Conservation (phyloP, 441 rosid genomes). For the Mallotus repandus region DNA sequence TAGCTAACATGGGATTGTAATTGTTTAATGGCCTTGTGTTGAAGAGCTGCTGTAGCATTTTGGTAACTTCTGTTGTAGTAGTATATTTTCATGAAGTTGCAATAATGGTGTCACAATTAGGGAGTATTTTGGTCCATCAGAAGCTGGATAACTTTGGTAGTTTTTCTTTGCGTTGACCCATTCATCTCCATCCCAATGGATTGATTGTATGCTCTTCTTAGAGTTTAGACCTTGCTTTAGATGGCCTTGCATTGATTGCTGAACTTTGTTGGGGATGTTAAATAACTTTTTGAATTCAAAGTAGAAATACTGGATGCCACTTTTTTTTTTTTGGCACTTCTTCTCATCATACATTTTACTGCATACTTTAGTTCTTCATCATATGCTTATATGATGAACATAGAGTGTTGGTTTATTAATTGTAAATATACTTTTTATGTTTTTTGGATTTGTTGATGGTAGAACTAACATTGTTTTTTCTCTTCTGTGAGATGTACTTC, state of each 20-base stretch:
- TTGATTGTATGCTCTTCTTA: not conserved
- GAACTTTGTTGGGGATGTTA: not conserved
- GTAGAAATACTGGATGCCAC: not conserved
- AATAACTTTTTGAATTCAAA: not conserved
- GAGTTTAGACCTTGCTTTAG: not conserved
- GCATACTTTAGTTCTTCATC: not conserved
- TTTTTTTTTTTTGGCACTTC: too few species aligned
- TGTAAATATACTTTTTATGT: not conserved
- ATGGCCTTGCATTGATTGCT: not conserved
- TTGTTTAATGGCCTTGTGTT: too few species aligned
- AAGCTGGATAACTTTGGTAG: too few species aligned
- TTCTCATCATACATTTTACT: not conserved
- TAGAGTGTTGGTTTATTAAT: not conserved
- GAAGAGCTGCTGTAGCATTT: too few species aligned
- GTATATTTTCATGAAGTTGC: too few species aligned
- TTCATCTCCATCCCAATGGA: not conserved
- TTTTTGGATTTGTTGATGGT: constrained; percentile 33
- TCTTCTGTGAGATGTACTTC: constrained; percentile 97
- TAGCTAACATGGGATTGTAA: not conserved
- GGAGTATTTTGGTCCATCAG: too few species aligned
- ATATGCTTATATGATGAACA: not conserved
- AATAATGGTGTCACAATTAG: too few species aligned
- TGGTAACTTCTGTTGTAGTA: too few species aligned
- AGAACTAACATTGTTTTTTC: constrained; percentile 87
- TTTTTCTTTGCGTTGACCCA: not conserved